Base-by-base conservation (phyloP, 2,329 filamentous ascomycete genomes). In the Fusarium illudens region DNA sequence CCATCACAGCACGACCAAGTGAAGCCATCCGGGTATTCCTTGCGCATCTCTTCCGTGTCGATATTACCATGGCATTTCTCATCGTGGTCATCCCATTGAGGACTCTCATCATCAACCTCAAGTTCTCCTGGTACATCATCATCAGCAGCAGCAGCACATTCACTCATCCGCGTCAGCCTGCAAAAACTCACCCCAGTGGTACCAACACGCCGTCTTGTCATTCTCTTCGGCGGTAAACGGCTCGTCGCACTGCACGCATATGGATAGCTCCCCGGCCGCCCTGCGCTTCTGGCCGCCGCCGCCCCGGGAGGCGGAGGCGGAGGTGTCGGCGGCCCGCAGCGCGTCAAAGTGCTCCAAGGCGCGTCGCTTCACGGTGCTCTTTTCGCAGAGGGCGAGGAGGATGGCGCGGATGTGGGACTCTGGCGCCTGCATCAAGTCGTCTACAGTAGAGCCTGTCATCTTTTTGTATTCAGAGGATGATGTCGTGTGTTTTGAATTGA, bases 1-100 rank as follows among this genome's bases (percentile, higher is more conserved):
- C 54, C 30, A 1, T 64, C 22, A 34, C 73, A 76, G 33, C 74
- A 75, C 10, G 27, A 32, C 67, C 69, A 75, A 3, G 36, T n/a
- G 44, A 74, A 76, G 2, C 64, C 70, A 2, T 74, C 60, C 0
- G 72, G 75, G 6, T 7, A 25, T 1, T 64, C 48, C 4, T 25
- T 7, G 2, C 59, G 53, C 15, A 51, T 61, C 9, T 67, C 64
- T 0, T 68, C 50, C 1, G 68, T 53, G 12, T 76, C 64, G 27
- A 65, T 56, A 3, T 20, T 30, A 6, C 71, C 75, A 9, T 67
- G 52, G 1, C 36, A 46, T 0, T 10, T 13, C 3, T 67, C 57
- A 13, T 71, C 62, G 8, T 59, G 29, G 6, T 72, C 69, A 3
- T 22, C 52, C 66, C 70, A 75, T 4, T 36, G 8, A 2, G 54